Conservation (phyloP, 768 basidiomycete genomes). For the Coprinopsis strossmayeri region DNA sequence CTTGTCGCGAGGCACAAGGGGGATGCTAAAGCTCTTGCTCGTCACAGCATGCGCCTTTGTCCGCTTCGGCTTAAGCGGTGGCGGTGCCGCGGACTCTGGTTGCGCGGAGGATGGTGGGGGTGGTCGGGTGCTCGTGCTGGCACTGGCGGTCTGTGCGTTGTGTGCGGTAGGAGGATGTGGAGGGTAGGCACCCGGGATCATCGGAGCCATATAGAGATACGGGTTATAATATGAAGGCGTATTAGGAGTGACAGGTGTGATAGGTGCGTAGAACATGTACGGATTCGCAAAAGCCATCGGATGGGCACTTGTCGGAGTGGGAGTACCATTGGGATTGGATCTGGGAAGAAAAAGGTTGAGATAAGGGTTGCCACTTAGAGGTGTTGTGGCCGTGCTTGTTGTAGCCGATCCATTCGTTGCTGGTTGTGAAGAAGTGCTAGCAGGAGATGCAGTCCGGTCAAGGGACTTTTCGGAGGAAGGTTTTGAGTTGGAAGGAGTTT, state of each 20-base stretch:
- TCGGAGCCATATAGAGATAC: slow-evolving; percentile 36
- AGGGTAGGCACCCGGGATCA: slow-evolving; percentile 21
- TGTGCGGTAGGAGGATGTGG: slow-evolving; percentile 28
- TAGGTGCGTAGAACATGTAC: slow-evolving; percentile 35
- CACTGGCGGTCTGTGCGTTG: slow-evolving; percentile 18
- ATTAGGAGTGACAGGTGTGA: slow-evolving; percentile 31
- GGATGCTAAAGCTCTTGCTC: slow-evolving; percentile 70
- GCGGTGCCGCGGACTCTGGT: slow-evolving; percentile 24
- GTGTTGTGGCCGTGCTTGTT: slow-evolving; percentile 11
- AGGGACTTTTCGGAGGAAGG: background rate
- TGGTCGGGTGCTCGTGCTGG: slow-evolving; percentile 7
- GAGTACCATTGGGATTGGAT: slow-evolving; percentile 11
- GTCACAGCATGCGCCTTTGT: slow-evolving; percentile 78
- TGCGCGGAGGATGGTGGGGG: slow-evolving; percentile 14
- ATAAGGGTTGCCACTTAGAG: slow-evolving; percentile 28
- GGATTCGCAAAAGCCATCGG: slow-evolving; percentile 30
- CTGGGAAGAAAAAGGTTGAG: slow-evolving; percentile 22
- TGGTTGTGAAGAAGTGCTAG: too few relatives aligned
- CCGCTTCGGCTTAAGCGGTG: slow-evolving; percentile 65
- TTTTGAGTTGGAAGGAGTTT: slow-evolving; percentile 6
- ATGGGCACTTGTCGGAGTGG: slow-evolving; percentile 20
- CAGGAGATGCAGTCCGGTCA: slow-evolving; percentile 4
- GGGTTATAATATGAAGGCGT: slow-evolving; percentile 39
- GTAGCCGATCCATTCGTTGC: slow-evolving; percentile 13
- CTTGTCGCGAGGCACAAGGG: slow-evolving; percentile 72